Base-by-base conservation (phyloP, 2,329 filamentous ascomycete genomes). In the Pestalotiopsis sp. region DNA sequence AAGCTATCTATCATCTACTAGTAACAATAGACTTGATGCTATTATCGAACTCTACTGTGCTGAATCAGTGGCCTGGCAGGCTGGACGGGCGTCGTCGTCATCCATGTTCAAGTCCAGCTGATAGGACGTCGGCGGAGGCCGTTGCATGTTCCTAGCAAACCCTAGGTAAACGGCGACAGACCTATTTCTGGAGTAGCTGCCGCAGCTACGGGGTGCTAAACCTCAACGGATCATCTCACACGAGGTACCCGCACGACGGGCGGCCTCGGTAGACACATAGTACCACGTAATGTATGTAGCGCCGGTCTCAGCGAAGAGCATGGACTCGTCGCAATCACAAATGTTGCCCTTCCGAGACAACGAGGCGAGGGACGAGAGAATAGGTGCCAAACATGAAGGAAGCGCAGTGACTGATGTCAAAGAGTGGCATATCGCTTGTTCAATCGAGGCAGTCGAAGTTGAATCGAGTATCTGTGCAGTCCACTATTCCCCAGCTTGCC, bases 141-240 rank as follows among this genome's bases (percentile, higher is more conserved):
- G 59, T 61, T 36, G 57, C 3, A 14, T 49, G 13, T 14, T n/a
- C 1, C 41, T 14, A 52, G 17, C 57, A 20, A 52, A 52, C 4
- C 23, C 57, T 23, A 36, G 36, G 25, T 12, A 36, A 39, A n/a
- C 59, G 59, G 59, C 59, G 27, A 61, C 27, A 38, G 27, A 13
- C n/a, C 59, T 61, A 39, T 61, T 61, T 39, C 59, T 61, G 31
- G 59, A 61, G 59, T 61, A 41, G 59, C 31, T 36, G 25, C 59
- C 59, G 59, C 31, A 12, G 31, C 59, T 61, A 61, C 9, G 12
- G 20, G 12, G 20, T 61, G 59, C 59, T 61, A 61, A 36, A 17
- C 36, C 31, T 36, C 9, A 61, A 20, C 27, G 25, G 59, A 61
- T 20, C 25, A n/a, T 36, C 59, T 36, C 27, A 36, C 59, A 36